Base-by-base conservation (phyloP, 495 filamentous ascomycete species). In the Extremus antarcticus region DNA sequence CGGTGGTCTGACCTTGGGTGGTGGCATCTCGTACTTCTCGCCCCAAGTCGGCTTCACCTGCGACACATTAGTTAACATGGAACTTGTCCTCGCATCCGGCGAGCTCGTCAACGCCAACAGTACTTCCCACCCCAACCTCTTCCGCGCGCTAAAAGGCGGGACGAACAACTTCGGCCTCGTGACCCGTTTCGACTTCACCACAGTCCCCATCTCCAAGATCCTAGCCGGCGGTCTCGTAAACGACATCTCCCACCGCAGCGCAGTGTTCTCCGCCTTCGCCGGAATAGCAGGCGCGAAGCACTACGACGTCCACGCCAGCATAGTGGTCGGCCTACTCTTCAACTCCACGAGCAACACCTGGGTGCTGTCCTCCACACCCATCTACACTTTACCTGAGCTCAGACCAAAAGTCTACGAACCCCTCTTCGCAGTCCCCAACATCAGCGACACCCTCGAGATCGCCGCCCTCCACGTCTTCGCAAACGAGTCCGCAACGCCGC, bases 141-240 rank as follows among this genome's bases (percentile, higher is more conserved):
- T 66, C 38, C 58, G 56, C 49, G 73, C 67, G 4, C 58, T 74
- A 16, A 64, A 69, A 39, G 73, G 71, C 21, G 71, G 70, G 10
- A 65, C 65, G 25, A 68, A 63, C 22, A 73, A 73, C 56, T 72
- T 76, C 47, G 71, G 72, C 8, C 56, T 76, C 41, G 63, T 75
- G 3, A 71, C 68, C 0, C 57, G 60, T 3, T 67, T 68, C 46
- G 59, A 60, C 38, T 41, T 66, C 38, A 50, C 47, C 22, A 53
- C 46, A 9, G 19, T 48, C 21, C 13, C 23, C 8, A 25, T 24
- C 23, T 45, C 15, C 3, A 25, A 15, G 21, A 48, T 48, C 46
- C 17, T 48, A 13, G 46, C 13, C 46, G 46, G 46, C 2, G 17
- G 24, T 21, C 20, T 48, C 13, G 19, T 25, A 48, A 23, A 8